Evolutionary conservation across 2,329 filamentous ascomycete species (phyloP).

Genomic region (Beauveria rudraprayagi): DNA sequence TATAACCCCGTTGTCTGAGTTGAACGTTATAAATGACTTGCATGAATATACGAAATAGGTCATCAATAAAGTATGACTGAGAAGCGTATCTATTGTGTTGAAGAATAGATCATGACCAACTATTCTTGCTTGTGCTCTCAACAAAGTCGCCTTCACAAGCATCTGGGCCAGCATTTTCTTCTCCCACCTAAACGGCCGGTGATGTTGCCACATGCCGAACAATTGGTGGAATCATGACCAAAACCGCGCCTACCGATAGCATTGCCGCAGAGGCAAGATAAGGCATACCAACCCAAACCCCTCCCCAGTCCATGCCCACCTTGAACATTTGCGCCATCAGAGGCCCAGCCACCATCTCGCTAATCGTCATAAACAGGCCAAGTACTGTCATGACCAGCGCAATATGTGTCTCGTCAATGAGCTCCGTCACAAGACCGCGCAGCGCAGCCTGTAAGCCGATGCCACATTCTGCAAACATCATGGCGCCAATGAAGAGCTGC

Average conservation of each 20-base stretch:
- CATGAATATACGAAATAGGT: background rate
- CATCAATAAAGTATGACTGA: too few species aligned
- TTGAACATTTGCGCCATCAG: constrained; percentile 1
- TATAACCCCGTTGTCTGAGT: too few species aligned
- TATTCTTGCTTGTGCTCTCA: too few species aligned
- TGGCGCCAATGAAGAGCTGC: background rate
- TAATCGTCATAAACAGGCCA: background rate
- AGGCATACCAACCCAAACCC: background rate
- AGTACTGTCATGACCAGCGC: constrained; percentile 3
- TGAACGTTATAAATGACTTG: background rate
- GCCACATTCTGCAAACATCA: background rate
- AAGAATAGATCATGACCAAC: too few species aligned
- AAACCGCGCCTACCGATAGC: background rate
- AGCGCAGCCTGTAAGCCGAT: background rate
- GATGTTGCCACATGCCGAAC: background rate
- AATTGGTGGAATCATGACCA: background rate
- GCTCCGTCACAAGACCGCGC: constrained; percentile 1
- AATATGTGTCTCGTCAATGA: background rate
- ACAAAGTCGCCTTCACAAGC: too few species aligned
- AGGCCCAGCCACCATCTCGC: constrained; percentile 3
- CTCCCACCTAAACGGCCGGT: too few species aligned
- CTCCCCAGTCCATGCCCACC: background rate
- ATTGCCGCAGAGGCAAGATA: background rate
- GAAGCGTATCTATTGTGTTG: too few species aligned
- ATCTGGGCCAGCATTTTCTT: too few species aligned